Percentiles rank a stretch among this genome's conserved stretches.
These are phyloP conservation scores for Eimeria mitis DNA, from an alignment of 169 alveolate species.

Conservation along the genomic window DNA sequence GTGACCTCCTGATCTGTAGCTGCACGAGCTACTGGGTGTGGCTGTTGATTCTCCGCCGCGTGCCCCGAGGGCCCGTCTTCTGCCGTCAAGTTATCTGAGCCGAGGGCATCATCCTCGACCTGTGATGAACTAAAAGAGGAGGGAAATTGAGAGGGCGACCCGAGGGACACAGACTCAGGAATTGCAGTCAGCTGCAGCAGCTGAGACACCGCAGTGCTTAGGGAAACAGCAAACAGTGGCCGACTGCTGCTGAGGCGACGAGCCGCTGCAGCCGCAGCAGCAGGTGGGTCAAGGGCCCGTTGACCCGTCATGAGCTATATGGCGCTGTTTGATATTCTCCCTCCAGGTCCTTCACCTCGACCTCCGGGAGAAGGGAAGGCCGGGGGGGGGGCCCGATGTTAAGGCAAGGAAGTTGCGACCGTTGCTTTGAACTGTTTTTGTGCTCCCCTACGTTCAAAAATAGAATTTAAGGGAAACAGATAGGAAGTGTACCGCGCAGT, in stretches of 20 bases:
- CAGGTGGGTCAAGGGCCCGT: not conserved
- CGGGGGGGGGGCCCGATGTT: constrained; percentile 21
- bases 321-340: not conserved
- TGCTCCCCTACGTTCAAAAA: not conserved
- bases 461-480: not conserved
- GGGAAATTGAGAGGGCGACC: not conserved
- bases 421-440: not conserved
- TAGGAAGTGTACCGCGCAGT: not conserved
- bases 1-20: not conserved
- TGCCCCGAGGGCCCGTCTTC: not conserved
- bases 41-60: not conserved
- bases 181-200: constrained; percentile 10
- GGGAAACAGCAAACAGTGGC: constrained; percentile 57
- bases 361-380: not conserved
- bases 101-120: not conserved
- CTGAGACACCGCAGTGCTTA: constrained; percentile 38
- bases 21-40: not conserved
- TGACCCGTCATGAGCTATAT: not conserved
- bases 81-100: not conserved
- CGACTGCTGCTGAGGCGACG: constrained; percentile 61
- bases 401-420: not conserved
- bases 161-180: not conserved
- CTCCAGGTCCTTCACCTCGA: constrained; percentile 19
- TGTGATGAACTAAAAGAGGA: not conserved
- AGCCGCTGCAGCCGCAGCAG: constrained; percentile 67